Base-by-base conservation (phyloP, 2,329 filamentous ascomycete genomes). In the Blumeria hordei region DNA sequence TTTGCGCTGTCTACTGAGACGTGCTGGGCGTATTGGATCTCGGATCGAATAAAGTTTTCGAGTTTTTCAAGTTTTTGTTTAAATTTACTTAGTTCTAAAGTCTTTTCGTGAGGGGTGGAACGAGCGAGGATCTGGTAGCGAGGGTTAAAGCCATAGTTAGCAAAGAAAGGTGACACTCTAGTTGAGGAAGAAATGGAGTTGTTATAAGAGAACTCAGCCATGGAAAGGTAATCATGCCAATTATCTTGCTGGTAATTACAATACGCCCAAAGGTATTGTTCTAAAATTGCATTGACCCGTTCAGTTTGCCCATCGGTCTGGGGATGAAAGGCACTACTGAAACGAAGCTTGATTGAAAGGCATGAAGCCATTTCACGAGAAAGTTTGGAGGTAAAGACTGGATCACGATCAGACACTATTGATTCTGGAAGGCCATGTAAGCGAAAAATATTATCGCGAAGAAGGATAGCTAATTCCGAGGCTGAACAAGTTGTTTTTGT, bases 151-250 rank as follows among this genome's bases (percentile, higher is more conserved):
- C 35, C 28, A 34, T 52, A 52, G 33, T 55, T 52, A 3, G 47
- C 45, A 39, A 44, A 55, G 18, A 35, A 45, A 32, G 14, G 47
- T 12, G 47, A 35, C 11, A 33, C 32, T 14, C 18, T 16, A 16
- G 14, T 55, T 41, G 11, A 39, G n/a, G 54, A 12, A 35, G 41
- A 28, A 21, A 39, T 11, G 14, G 12, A 14, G 12, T 43, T 59
- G 28, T 57, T 57, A n/a, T 56, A 55, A 33, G 36, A 35, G n/a
- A 59, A 59, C 18, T 59, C 6, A 33, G 28, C 52, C 11, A 57
- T 18, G 3, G 37, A 47, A 12, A 59, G 39, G 8, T 54, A 44
- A 18, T 55, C 11, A 21, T 55, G 50, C 55, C 44, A 56, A 9
- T 59, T 54, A 37, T 59, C 28, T 35, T 58, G 16, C 16, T 55